Percentiles rank a stretch among this genome's conserved stretches.
Evolutionary conservation across 2,329 filamentous ascomycete species (phyloP).

Genomic region (Aspergillus japonicus): DNA sequence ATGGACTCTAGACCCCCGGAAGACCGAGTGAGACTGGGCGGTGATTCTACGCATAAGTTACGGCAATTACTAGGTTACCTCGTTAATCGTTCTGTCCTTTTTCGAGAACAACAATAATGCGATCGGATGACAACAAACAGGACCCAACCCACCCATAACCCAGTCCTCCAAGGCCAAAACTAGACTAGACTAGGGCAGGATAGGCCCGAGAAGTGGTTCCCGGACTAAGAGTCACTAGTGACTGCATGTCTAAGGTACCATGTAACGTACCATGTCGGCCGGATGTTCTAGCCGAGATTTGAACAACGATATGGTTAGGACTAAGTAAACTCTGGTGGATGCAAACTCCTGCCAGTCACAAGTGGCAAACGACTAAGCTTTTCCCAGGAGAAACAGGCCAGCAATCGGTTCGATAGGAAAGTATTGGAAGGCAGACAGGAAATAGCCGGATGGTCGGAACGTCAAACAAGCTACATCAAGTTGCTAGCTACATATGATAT

Average conservation of each 20-base stretch:
- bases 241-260: slow-evolving; percentile 5
- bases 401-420: not conserved
- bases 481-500: no score
- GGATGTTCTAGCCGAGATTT: slow-evolving; percentile 9
- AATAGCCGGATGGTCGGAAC: not conserved
- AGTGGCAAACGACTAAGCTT: not conserved
- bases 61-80: no score
- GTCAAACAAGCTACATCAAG: no score
- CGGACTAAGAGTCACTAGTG: not conserved
- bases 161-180: not conserved
- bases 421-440: not conserved
- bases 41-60: no score
- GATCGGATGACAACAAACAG: not conserved
- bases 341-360: not conserved
- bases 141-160: not conserved
- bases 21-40: not conserved
- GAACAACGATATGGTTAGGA: slow-evolving; percentile 4
- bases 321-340: not conserved
- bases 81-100: not conserved
- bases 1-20: slow-evolving; percentile 1
- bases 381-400: not conserved
- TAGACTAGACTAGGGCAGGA: not conserved
- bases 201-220: not conserved
- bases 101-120: not conserved
- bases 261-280: slow-evolving; percentile 5